These are phyloP conservation scores for Metschnikowia chrysomelidarum DNA, from an alignment of 805 yeast species.

Conservation along the genomic window DNA sequence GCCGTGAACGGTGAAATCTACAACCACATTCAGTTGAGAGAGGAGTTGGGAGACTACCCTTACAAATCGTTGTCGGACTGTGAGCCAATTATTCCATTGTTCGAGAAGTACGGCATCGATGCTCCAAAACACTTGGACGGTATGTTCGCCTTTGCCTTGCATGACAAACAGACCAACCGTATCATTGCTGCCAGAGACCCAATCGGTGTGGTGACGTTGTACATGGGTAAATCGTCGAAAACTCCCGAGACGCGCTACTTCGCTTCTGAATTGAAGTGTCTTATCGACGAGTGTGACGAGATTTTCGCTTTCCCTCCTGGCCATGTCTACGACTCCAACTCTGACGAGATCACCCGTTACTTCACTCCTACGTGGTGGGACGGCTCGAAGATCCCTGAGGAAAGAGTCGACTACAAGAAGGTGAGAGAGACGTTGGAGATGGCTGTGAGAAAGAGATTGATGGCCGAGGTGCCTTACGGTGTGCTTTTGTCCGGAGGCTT, in stretches of 20 bases:
- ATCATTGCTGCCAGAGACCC: conserved; percentile 98
- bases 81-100: conserved; percentile 95
- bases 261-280: conserved; percentile 92
- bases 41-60: conserved; percentile 64
- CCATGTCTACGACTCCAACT: conserved; percentile 88
- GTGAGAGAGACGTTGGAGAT: conserved; percentile 83
- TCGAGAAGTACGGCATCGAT: conserved; percentile 80
- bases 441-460: conserved; percentile 97
- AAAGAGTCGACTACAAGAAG: conserved; percentile 66
- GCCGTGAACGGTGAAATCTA: conserved; percentile 98
- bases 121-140: conserved; percentile 95
- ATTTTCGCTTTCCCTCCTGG: conserved; percentile 98
- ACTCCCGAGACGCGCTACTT: conserved; percentile 78
- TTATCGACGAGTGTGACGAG: conserved; percentile 91
- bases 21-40: conserved; percentile 90
- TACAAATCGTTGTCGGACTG: conserved; percentile 91
- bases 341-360: conserved; percentile 84
- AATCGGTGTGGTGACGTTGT: conserved; percentile 92
- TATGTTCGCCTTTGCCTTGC: conserved; percentile 94
- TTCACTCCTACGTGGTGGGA: conserved; percentile 96
- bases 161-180: conserved; percentile 82
- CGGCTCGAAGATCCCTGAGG: conserved; percentile 67
- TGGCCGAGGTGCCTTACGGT: conserved; percentile 99
- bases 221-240: conserved; percentile 81
- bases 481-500: conserved; percentile 96